A percentile compares a stretch with the other conserved stretches of the same genome.
Conservation (phyloP, 164 flowering plant genomes). For the Buxus sempervirens region DNA sequence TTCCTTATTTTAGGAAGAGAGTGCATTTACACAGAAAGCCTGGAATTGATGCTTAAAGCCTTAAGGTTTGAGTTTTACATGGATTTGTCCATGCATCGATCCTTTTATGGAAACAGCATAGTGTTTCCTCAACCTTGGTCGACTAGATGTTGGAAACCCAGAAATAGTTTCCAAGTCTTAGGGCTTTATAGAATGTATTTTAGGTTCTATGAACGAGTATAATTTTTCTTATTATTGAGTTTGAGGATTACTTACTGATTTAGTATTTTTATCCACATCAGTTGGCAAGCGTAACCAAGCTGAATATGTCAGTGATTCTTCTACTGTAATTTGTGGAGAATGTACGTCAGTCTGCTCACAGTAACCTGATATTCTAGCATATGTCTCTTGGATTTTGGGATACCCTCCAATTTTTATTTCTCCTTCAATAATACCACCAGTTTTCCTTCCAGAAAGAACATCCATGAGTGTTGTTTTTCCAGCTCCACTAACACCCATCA, state of each 20-base stretch:
- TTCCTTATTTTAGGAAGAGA: too few species aligned
- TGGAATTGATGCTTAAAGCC: too few species aligned
- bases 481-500: slow-evolving; percentile 51
- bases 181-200: too few species aligned
- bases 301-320: slow-evolving; percentile 45
- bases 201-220: too few species aligned
- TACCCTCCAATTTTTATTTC: slow-evolving; percentile 41
- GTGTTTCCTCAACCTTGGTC: too few species aligned
- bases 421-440: slow-evolving; percentile 42
- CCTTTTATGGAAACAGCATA: too few species aligned
- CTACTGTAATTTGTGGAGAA: slow-evolving; percentile 39
- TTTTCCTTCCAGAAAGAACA: slow-evolving; percentile 49
- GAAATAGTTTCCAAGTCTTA: too few species aligned
- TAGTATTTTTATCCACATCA: slow-evolving; percentile 23
- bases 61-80: too few species aligned
- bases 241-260: slow-evolving; percentile 18
- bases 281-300: slow-evolving; percentile 41
- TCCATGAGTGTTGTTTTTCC: slow-evolving; percentile 50
- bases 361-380: slow-evolving; percentile 44
- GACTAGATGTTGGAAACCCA: too few species aligned
- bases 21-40: too few species aligned
- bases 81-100: too few species aligned
- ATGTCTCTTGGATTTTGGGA: slow-evolving; percentile 42
- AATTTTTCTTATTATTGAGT: too few species aligned
- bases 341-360: slow-evolving; percentile 47